Evolutionary conservation across 768 basidiomycete species (phyloP), one percentile per base, ranked within the genome.

Genomic region (Mycena galericulata): DNA sequence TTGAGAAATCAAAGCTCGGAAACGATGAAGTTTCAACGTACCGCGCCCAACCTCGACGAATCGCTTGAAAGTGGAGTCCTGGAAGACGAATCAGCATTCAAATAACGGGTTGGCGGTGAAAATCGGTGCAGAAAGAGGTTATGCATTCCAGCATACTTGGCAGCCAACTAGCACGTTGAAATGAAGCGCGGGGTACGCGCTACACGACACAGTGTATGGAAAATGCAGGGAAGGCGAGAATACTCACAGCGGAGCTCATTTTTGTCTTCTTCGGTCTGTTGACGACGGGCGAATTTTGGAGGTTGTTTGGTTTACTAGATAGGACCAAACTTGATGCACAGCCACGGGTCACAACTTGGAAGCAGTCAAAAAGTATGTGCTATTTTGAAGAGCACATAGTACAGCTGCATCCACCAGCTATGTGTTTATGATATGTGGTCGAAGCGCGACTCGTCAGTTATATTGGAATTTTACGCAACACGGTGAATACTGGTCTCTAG

Each of bases 21-120:
- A 55, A 58, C 14, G 24, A 18, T 74, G 15, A 14, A 5, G 46
- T 24, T 49, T 24, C 27, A 24, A 32, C 87, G 68, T 74, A 95
- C 93, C 94, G 78, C 97, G 94, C 79, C 97, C 97, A 80, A 98
- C 96, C 90, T 99, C 94, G 78, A 98, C 97, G 83, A 97, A 98
- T 70, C 95, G 94, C 84, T 92, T 91, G 88, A 98, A 99, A 80
- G 91, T 95, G 76, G 94, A 96, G 73, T 90, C 86, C 89, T 93
- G 75, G 9, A 70, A 60, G 29, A 46, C 8, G 66, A 17, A 49
- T 53, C 20, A 30, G 63, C 32, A 38, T 36, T 38, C 15, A 22
- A 46, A 43, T 12, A 34, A 60, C 17, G 27, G 47, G 49, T 50
- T 49, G 18, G 40, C 30, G 18, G 10, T n/a, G 5, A 22, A 30